These are phyloP conservation scores for Neurospora terricola DNA, from an alignment of 495 filamentous ascomycete species.

Conservation along the genomic window DNA sequence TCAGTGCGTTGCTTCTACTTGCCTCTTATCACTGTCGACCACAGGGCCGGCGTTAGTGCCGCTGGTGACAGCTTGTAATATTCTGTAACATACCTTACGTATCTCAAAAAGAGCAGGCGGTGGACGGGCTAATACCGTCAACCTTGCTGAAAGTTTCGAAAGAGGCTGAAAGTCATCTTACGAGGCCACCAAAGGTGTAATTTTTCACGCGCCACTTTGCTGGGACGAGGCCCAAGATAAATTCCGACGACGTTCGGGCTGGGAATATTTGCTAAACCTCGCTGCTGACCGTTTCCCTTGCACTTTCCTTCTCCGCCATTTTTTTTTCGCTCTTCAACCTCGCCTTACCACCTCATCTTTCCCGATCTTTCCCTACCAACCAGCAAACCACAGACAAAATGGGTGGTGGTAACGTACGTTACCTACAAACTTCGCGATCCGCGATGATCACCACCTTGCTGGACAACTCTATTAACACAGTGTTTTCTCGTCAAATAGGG, in stretches of 20 bases:
- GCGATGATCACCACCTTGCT: not conserved
- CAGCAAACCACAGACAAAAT: slow-evolving; percentile 21
- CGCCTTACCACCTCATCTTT: not conserved
- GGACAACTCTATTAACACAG: not conserved
- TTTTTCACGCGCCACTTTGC: not conserved
- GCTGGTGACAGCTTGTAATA: not conserved
- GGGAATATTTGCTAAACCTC: not conserved
- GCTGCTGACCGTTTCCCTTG: not conserved
- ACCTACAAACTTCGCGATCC: not conserved
- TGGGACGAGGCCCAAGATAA: not conserved
- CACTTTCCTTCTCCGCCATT: not conserved
- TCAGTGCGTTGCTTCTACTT: not conserved
- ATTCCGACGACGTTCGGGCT: not conserved
- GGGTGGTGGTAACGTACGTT: slow-evolving; percentile 43
- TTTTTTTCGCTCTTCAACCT: not conserved
- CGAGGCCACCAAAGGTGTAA: not conserved
- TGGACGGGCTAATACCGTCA: not conserved
- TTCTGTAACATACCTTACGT: not conserved
- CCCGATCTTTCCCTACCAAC: not conserved
- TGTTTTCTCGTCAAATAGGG: slow-evolving; percentile 24
- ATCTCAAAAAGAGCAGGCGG: not conserved
- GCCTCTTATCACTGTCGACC: not conserved
- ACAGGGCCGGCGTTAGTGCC: not conserved
- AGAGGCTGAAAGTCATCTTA: not conserved
- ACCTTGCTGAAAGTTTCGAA: not conserved